Evolutionary conservation across 129 eudicot species (phyloP), one percentile per base, ranked within the genome.

Genomic region (Flaveria linearis): DNA sequence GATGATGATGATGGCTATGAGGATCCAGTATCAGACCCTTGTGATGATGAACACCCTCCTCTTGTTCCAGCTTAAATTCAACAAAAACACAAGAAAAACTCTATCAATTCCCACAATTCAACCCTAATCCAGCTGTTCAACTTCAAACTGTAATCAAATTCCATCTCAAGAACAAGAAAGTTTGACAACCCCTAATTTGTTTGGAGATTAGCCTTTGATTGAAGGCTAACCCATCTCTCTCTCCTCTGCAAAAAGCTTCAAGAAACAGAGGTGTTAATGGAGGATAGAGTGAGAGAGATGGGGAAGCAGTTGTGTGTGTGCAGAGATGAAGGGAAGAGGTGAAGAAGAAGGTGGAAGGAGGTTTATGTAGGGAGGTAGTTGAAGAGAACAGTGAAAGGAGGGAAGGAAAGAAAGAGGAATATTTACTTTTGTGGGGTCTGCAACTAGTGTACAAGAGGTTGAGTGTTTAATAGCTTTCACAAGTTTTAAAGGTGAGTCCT

Each of bases 1-100:
- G 50, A 45, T 68, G 41, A 26, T 65, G 81, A 46, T 72, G 80
- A 80, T 85, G 77, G 69, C 64, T 84, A 25, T 76, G 90, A 85
- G 97, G 93, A 92, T 92, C 97, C 96, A 92, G 92, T 87, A 83
- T 88, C 87, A 85, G 82, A 82, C 86, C 88, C 82, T 88, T 88
- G 72, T 70, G 76, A 65, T 36, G 41, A 36, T 36, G 41, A 36
- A 36, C 41, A 5, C 12, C 65, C 58, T 58, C 82, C 43, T 72
- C 86, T 25, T 76, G 57, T 86, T 92, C 96, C 96, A 87, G 93
- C 63, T 89, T 87, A 25, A 39, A 42, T 10, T 18, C n/a, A 52
- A 67, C 11, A 66, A 22, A 78, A 26, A 47, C 18, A 58, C 57
- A 14, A 58, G 41, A 66, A 57, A 57, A 74, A 45, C 11, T 8